Evolutionary conservation across 2,329 filamentous ascomycete species (phyloP), one percentile per base, ranked within the genome.

Genomic region (Teratosphaeria destructans): DNA sequence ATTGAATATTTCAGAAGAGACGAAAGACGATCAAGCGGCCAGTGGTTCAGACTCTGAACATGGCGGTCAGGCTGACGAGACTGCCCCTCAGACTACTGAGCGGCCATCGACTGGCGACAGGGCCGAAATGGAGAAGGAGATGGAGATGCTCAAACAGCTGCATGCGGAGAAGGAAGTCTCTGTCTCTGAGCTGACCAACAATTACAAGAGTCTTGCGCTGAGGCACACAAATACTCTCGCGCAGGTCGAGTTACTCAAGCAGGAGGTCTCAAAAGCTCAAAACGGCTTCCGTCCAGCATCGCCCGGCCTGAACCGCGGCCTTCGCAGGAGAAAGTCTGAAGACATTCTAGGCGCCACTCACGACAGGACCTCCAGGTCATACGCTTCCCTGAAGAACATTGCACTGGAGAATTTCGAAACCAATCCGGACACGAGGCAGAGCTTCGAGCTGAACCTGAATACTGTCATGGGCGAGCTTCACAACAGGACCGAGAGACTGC

Each of bases 401-500:
- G 92, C 91, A 2, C 76, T 85, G 0, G 92, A 97, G 66, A 89
- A 91, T 68, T 90, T 99, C 63, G 90, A 94, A 64, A 77, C 82
- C 14, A 81, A 89, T 59, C 89, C 90, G 0, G 93, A 96, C 66
- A 83, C 86, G 1, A 88, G 95, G 82, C 90, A 96, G 68, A 93
- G 85, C 70, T 97, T 97, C 68, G 94, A 97, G 72, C 78, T 94
- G 55, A 95, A 96, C 71, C 78, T 99, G 52, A 94, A 94, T 69
- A 83, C 90, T 1, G 90, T 93, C 60, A 93, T 96, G 86, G 89
- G 94, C 67, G 94, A 99, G 72, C 80, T 99, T 37, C 88, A 96
- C 64, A 81, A 81, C 10, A 85, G 92, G 52, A 92, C 92, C 47
- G 92, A 97, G 72, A 86, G 92, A 32, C 92, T 96, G 57, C 89